phyloP scores from a whole-genome alignment of 148 eudicot genomes.

The Nepenthes mirabilis region DNA sequence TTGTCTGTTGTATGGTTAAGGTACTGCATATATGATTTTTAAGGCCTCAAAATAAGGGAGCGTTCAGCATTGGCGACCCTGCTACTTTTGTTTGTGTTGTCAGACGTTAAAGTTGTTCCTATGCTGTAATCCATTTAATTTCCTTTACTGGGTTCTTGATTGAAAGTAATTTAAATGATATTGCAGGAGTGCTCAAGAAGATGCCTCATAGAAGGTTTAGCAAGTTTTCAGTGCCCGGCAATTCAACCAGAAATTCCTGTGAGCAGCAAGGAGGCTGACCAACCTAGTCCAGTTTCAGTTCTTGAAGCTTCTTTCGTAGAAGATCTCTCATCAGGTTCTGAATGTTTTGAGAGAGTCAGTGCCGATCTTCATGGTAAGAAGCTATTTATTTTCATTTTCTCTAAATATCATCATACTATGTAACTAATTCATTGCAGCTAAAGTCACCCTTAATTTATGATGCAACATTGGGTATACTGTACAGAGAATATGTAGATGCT shows the following conservation, averaged over 20 bases:
- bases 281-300: constrained; percentile 76
- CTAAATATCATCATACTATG: neutral
- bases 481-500: no score
- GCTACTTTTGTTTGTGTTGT: neutral
- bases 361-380: constrained; percentile 74
- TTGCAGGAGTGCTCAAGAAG: constrained; percentile 27
- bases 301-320: constrained; percentile 51
- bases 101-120: neutral
- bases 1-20: no score
- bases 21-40: no score
- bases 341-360: constrained; percentile 72
- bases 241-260: constrained; percentile 47
- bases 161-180: constrained; percentile 1
- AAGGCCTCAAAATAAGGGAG: no score
- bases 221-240: constrained; percentile 19
- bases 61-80: no score
- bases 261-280: constrained; percentile 69
- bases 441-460: neutral
- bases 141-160: neutral
- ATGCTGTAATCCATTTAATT: neutral
- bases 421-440: neutral
- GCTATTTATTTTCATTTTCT: neutral
- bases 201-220: constrained; percentile 18
- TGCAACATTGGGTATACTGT: neutral
- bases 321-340: constrained; percentile 68